Percentiles rank a stretch among this genome's conserved stretches.
These are phyloP conservation scores for Spatholobus suberectus DNA, from an alignment of 306 rosid species.

Conservation along the genomic window DNA sequence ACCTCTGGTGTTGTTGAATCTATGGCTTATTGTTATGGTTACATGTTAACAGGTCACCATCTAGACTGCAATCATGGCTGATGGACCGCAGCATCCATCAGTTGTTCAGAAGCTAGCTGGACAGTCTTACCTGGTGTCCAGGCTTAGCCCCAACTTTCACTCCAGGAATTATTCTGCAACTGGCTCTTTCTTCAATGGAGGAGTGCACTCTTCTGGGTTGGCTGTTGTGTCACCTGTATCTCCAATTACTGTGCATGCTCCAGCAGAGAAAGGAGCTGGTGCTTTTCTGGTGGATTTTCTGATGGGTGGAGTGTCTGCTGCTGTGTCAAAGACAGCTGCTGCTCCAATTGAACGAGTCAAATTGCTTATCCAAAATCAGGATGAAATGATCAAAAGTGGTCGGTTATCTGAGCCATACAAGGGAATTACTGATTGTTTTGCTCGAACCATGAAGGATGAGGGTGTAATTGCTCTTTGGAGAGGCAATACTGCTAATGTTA, in stretches of 20 bases:
- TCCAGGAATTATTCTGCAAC: conserved; percentile 43
- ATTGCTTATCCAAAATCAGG: conserved; percentile 85
- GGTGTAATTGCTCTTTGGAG: conserved; percentile 85
- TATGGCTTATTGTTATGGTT: conserved; percentile 19
- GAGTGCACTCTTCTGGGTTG: conserved; percentile 54
- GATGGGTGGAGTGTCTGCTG: conserved; percentile 97
- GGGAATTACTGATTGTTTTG: conserved; percentile 85
- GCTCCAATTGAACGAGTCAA: conserved; percentile 93
- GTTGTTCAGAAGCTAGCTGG: conserved; percentile 77
- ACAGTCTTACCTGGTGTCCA: conserved; percentile 68
- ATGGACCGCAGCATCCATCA: conserved; percentile 67
- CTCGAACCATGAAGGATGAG: conserved; percentile 82
- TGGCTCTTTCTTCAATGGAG: conserved; percentile 52
- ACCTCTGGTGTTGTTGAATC: background rate
- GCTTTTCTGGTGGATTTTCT: conserved; percentile 71
- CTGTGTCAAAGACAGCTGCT: conserved; percentile 91
- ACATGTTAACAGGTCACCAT: conserved; percentile 53
- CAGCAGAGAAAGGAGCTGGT: conserved; percentile 68
- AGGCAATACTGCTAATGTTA: conserved; percentile 93
- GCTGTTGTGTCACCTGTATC: conserved; percentile 45
- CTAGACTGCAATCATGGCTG: conserved; percentile 67
- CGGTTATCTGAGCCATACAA: conserved; percentile 85
- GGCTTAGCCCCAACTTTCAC: conserved; percentile 57
- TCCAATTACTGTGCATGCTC: conserved; percentile 62
- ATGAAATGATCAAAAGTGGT: conserved; percentile 83